These are phyloP conservation scores for Cladosporium oxysporum DNA, from an alignment of 2,329 filamentous ascomycete genomes.

Conservation along the genomic window DNA sequence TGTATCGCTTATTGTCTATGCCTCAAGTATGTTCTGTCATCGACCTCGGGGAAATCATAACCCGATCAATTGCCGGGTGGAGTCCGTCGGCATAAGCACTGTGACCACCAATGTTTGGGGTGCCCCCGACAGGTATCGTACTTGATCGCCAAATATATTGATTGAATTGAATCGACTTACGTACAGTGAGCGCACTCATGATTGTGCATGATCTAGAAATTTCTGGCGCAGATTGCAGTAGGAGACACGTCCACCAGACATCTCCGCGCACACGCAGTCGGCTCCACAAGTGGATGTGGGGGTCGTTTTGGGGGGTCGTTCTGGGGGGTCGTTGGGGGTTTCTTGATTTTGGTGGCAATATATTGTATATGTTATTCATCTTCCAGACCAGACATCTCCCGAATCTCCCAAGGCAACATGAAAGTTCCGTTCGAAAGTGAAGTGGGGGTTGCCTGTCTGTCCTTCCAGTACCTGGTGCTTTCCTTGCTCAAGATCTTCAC, in stretches of 20 bases:
- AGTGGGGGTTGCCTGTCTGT: neutral
- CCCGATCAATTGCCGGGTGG: conserved; percentile 8
- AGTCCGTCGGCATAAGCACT: neutral
- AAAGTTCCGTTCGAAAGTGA: no score
- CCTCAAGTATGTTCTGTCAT: neutral
- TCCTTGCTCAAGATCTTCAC: neutral
- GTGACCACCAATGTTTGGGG: neutral
- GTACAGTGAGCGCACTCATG: neutral
- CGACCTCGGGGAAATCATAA: neutral
- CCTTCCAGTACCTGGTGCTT: neutral
- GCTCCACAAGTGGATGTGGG: neutral
- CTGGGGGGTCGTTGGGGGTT: neutral
- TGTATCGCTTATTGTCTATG: neutral
- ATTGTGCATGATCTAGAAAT: neutral
- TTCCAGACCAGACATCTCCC: neutral
- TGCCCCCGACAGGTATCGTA: neutral
- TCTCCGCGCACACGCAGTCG: no score
- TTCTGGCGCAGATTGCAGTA: neutral
- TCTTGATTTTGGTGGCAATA: neutral
- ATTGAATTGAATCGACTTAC: neutral
- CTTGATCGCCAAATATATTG: neutral
- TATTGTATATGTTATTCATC: neutral
- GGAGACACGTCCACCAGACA: neutral
- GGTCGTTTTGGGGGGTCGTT: neutral
- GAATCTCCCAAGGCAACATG: no score